phyloP scores from a whole-genome alignment of 129 eudicot species.

The Glebionis coronaria region DNA sequence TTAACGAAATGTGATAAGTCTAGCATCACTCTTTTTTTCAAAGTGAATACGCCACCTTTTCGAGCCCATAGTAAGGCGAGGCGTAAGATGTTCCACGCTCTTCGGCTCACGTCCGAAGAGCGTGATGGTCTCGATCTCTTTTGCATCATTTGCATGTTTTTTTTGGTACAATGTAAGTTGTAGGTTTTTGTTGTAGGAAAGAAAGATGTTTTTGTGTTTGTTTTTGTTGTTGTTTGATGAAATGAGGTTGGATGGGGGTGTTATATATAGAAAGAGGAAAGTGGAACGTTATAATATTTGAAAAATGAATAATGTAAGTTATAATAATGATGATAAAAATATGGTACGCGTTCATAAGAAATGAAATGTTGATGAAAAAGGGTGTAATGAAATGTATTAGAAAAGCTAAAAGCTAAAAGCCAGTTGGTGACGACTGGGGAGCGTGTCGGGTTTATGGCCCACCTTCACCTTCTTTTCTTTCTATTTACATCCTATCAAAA shows the following conservation, averaged over 20 bases:
- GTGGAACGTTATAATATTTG: background rate
- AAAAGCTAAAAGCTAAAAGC: constrained; percentile 2
- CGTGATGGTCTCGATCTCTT: constrained; percentile 20
- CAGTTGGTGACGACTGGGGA: constrained; percentile 23
- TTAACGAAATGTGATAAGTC: constrained; percentile 44
- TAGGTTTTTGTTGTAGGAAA: background rate
- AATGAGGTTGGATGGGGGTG: background rate
- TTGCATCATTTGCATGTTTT: constrained; percentile 36
- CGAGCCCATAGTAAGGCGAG: constrained; percentile 71
- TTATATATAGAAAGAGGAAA: background rate
- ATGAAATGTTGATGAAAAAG: constrained; percentile 15
- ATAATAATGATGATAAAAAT: background rate
- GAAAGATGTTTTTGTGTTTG: background rate
- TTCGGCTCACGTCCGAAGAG: constrained; percentile 29
- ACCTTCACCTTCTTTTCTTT: background rate
- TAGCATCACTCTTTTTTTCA: constrained; percentile 34
- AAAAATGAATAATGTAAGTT: no score
- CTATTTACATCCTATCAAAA: background rate
- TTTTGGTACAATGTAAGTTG: no score
- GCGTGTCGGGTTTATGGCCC: constrained; percentile 29
- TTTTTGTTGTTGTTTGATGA: no score
- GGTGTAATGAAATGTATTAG: no score
- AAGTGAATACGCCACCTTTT: constrained; percentile 51
- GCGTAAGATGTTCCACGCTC: constrained; percentile 67
- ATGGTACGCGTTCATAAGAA: constrained; percentile 17